These are phyloP conservation scores for Penicillium angulare DNA, from an alignment of 495 filamentous ascomycete species.

Conservation along the genomic window DNA sequence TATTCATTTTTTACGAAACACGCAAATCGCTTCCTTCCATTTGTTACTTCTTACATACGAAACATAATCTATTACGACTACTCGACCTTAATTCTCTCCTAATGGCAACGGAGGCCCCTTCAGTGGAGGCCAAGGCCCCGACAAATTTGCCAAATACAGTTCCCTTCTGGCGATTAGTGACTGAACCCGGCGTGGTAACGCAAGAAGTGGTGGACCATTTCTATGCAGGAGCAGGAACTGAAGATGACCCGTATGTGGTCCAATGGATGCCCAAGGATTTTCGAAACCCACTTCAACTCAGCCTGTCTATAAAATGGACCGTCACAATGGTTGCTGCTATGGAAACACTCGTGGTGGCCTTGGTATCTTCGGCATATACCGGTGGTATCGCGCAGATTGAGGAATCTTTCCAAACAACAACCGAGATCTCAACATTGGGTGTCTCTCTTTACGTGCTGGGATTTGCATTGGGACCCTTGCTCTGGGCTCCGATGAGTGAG, in stretches of 20 bases:
- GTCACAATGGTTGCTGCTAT: constrained; percentile 62
- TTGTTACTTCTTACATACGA: not conserved
- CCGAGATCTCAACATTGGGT: constrained; percentile 50
- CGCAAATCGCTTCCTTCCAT: not conserved
- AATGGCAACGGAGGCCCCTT: constrained; percentile 13
- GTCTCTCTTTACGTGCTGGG: constrained; percentile 55
- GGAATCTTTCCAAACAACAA: constrained; percentile 39
- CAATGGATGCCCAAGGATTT: constrained; percentile 66
- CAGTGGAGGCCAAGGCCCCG: constrained; percentile 7
- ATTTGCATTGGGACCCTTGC: constrained; percentile 47
- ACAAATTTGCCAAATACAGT: constrained; percentile 15
- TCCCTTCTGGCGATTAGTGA: constrained; percentile 37
- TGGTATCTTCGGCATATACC: constrained; percentile 70
- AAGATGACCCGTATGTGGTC: constrained; percentile 66
- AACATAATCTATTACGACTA: not conserved
- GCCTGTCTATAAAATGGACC: constrained; percentile 58
- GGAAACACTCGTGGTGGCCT: constrained; percentile 63
- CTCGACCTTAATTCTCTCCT: not conserved
- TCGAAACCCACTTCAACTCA: constrained; percentile 62
- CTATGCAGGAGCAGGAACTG: constrained; percentile 64
- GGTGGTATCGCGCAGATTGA: constrained; percentile 59
- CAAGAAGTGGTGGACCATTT: constrained; percentile 50
- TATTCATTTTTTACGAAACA: not conserved
- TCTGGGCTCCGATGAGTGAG: constrained; percentile 63
- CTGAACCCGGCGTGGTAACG: constrained; percentile 46